Percentiles rank a stretch among this genome's conserved stretches.
Conservation (phyloP, 164 flowering plant species). For the Magnolia officinalis region DNA sequence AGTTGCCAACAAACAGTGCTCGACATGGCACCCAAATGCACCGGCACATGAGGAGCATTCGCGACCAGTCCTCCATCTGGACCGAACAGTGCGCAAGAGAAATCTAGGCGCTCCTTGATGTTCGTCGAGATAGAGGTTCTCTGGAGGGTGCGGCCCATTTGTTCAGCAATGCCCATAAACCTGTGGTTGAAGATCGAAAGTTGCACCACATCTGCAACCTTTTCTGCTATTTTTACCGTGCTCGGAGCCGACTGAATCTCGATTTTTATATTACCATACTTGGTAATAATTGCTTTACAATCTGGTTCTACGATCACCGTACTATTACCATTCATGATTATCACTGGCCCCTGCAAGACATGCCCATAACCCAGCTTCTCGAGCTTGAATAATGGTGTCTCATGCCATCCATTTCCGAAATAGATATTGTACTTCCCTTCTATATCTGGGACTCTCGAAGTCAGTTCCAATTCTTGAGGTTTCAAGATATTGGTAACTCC, state of each 20-base stretch:
- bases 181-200: slow-evolving; percentile 93
- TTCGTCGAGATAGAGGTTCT: slow-evolving; percentile 97
- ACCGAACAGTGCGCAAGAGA: slow-evolving; percentile 94
- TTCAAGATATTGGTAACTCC: slow-evolving; percentile 89
- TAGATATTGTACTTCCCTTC: slow-evolving; percentile 64
- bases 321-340: slow-evolving; percentile 95
- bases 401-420: slow-evolving; percentile 69
- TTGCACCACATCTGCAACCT: slow-evolving; percentile 91
- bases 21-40: slow-evolving; percentile 98
- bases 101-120: slow-evolving; percentile 92
- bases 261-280: slow-evolving; percentile 82
- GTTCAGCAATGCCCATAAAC: slow-evolving; percentile 99
- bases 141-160: slow-evolving; percentile 97
- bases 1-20: slow-evolving; percentile 95
- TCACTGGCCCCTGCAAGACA: slow-evolving; percentile 69
- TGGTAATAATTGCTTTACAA: slow-evolving; percentile 72
- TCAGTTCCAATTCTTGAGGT: slow-evolving; percentile 42
- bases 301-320: slow-evolving; percentile 91
- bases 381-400: slow-evolving; percentile 77
- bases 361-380: slow-evolving; percentile 75
- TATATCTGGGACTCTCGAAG: slow-evolving; percentile 38
- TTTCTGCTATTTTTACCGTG: slow-evolving; percentile 43
- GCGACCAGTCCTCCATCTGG: slow-evolving; percentile 98
- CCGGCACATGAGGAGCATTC: slow-evolving; percentile 99
- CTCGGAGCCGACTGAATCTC: slow-evolving; percentile 50